Evolutionary conservation across 176 grass and related monocot species (phyloP).

Genomic region (Zizania latifolia): DNA sequence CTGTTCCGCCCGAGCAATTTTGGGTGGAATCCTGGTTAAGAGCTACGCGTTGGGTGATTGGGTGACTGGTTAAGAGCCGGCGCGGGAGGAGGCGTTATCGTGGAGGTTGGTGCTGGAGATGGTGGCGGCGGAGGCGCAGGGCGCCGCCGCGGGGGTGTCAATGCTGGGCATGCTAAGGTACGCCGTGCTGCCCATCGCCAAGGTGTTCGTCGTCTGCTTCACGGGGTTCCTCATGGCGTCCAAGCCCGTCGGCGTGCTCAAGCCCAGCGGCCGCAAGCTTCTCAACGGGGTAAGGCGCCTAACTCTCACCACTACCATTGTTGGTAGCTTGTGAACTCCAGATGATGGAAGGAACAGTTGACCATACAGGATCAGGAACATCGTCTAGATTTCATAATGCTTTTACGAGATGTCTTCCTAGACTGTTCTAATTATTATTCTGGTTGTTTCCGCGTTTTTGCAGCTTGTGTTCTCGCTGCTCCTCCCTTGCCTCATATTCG

Average conservation of each 20-base stretch:
- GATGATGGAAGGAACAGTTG: no score
- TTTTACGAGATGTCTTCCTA: no score
- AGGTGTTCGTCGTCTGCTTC: slow-evolving; percentile 63
- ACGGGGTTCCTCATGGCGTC: slow-evolving; percentile 61
- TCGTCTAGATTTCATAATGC: no score
- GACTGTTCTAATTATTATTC: not conserved
- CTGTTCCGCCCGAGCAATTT: not conserved
- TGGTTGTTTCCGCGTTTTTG: not conserved
- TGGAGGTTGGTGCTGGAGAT: slow-evolving; percentile 26
- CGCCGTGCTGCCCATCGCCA: slow-evolving; percentile 55
- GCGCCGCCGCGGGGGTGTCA: slow-evolving; percentile 16
- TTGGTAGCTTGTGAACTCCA: no score
- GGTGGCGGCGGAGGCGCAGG: slow-evolving; percentile 20
- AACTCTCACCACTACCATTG: not conserved
- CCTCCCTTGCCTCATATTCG: slow-evolving; percentile 60
- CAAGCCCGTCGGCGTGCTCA: slow-evolving; percentile 43
- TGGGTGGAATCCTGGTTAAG: not conserved
- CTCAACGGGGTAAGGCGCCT: slow-evolving; percentile 40
- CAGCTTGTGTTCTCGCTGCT: slow-evolving; percentile 69
- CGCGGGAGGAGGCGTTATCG: not conserved
- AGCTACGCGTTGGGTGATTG: no score
- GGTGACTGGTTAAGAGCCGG: not conserved
- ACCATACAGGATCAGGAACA: no score
- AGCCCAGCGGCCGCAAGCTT: slow-evolving; percentile 48
- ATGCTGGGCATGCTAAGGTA: slow-evolving; percentile 40